These are phyloP conservation scores for Coccomyxa sp. DNA, from an alignment of 139 green algal genomes.

Conservation along the genomic window DNA sequence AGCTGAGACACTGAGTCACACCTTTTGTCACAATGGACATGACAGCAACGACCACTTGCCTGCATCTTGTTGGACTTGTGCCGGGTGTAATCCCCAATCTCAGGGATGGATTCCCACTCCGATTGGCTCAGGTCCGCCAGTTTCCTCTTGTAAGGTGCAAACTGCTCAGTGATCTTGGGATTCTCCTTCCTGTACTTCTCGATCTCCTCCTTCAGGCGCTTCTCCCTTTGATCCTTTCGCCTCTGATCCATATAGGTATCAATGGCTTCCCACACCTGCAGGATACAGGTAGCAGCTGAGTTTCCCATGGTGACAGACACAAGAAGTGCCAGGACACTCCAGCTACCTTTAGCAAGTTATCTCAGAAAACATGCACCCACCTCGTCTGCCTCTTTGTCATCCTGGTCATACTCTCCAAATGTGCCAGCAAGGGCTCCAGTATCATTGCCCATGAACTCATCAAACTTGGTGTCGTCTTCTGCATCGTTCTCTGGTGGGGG, in stretches of 20 bases:
- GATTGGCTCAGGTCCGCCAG: slow-evolving; percentile 63
- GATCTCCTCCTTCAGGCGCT: slow-evolving; percentile 85
- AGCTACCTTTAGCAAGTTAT: background rate
- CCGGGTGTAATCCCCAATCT: slow-evolving; percentile 95
- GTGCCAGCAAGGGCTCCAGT: slow-evolving; percentile 74
- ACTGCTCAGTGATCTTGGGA: slow-evolving; percentile 98
- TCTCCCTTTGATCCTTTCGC: slow-evolving; percentile 66
- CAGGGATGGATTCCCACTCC: slow-evolving; percentile 92
- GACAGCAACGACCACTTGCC: background rate
- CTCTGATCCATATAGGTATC: slow-evolving; percentile 18
- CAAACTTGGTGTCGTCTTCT: slow-evolving; percentile 85
- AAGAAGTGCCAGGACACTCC: background rate
- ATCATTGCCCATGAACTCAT: slow-evolving; percentile 96
- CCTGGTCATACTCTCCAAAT: slow-evolving; percentile 46
- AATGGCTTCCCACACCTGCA: background rate
- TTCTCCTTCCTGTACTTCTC: slow-evolving; percentile 91
- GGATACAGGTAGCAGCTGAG: background rate
- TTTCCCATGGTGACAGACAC: background rate
- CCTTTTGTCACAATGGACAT: no score
- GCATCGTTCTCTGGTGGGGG: slow-evolving; percentile 38
- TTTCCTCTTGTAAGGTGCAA: slow-evolving; percentile 94
- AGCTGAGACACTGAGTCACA: background rate
- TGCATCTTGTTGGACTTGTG: slow-evolving; percentile 73
- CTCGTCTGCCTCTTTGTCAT: slow-evolving; percentile 92
- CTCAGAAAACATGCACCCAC: slow-evolving; percentile 54